Base-by-base conservation (phyloP, 2,329 filamentous ascomycete species). In the Tolypocladium pustulatum region DNA sequence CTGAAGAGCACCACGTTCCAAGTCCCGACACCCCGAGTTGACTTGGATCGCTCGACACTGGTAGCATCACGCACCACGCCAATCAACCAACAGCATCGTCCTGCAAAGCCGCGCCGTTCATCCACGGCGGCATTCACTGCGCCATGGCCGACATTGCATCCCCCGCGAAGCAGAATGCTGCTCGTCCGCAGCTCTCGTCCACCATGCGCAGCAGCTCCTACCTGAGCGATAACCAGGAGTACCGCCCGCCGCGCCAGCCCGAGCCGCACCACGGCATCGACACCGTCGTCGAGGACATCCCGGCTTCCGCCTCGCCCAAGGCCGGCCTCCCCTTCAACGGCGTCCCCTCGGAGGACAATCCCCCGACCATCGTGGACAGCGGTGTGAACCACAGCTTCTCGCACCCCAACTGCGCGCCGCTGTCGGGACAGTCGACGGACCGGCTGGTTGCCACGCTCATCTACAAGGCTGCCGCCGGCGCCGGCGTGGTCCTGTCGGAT, bases 211-310 rank as follows among this genome's bases (percentile, higher is more conserved):
- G 80, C 73, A 81, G 79, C 69, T 86, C 83, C 17, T 86, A 83
- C 67, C 74, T 86, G 59, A 78, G 78, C 68, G 83, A 86, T 63
- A 81, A 86, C 66, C 83, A 86, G 69, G 82, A 86, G 66, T 85
- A 84, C 63, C 81, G 83, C 55, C 80, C 81, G 36, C 81, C 82
- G 13, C 72, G 74, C 60, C 76, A 76, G 61, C 75, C 79, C 54
- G 82, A 85, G 34, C 75, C 74, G 59, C 78, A 81, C 68, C 82
- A 83, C 62, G 83, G 83, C 61, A 87, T 87, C 65, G 84, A 87
- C 67, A 84, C 82, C 53, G 82, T 87, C 20, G 79, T 87, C 56
- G 84, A 87, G 69, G 80, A 83, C 60, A 66, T 79, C 37, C 72
- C 74, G 61, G 69, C 69, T 36, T 68, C 72, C 38, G 69, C 73